Base-by-base conservation (phyloP, 768 basidiomycete species). In the Pleurotus sapidus region DNA sequence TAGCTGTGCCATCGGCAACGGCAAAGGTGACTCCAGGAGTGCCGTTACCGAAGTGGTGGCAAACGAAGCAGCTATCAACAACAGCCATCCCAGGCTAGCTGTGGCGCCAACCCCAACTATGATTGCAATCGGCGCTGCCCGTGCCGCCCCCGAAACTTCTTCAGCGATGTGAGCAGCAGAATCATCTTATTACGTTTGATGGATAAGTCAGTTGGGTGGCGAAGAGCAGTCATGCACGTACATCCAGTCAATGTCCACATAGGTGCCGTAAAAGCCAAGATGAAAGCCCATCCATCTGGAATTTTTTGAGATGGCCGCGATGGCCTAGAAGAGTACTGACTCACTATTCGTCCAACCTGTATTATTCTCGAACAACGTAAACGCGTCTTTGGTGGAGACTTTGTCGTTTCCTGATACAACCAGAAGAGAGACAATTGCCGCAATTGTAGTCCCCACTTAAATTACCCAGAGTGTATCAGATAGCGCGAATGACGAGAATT, bases 221-320 rank as follows among this genome's bases (percentile, higher is more conserved):
- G 30, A 56, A 34, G 37, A 40, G 27, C 23, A 37, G 25, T 11
- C 11, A 50, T 40, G 4, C 23, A 69, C 85, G 62, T 55, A 88
- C 88, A 90, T 59, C 88, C 88, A 2, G 88, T 89, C 56, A 90
- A 69, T 3, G 87, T 88, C 88, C 88, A 89, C 88, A 89, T 89
- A 0, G 87, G 85, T 1, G 88, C 75, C 0, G 87, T 88, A 64
- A 90, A 89, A 0, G 88, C 77, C 46, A 89, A 66, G 60, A 89
- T 73, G 67, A 89, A 89, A 1, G 87, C 86, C 87, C 87, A 89
- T 12, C 83, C 85, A 68, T 78, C 88, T 89, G 62, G n/a, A 37
- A 39, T 27, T 24, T 15, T n/a, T 17, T 66, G 5, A 37, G 57
- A 14, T 56, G 20, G 23, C 14, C 40, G 50, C 23, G 0, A 17